Evolutionary conservation across 192 early-diverging fungal genomes (phyloP).

Genomic region (Coemansia sp.): DNA sequence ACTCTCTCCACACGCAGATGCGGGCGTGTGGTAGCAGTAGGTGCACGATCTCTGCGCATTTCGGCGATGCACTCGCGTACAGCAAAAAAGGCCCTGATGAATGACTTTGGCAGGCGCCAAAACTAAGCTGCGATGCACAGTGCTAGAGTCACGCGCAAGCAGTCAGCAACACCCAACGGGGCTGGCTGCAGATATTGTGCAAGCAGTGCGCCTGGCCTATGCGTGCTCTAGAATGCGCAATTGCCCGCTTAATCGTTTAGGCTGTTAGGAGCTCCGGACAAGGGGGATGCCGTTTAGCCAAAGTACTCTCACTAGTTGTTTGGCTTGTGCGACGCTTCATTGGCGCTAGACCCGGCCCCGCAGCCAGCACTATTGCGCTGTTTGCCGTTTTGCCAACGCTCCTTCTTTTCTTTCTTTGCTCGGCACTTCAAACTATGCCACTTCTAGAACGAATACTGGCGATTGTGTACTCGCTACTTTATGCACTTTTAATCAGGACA

Average conservation of each 20-base stretch:
- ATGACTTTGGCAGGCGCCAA: neutral
- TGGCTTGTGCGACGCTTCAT: neutral
- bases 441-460: neutral
- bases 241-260: neutral
- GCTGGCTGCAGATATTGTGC: neutral
- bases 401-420: neutral
- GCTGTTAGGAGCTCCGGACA: neutral
- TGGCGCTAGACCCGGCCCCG: neutral
- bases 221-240: neutral
- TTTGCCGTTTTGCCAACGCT: neutral
- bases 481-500: neutral
- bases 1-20: neutral
- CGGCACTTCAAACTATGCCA: neutral
- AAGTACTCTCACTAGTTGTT: neutral
- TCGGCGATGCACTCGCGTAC: neutral
- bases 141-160: constrained; percentile 1
- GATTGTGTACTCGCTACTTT: neutral
- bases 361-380: neutral
- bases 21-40: neutral
- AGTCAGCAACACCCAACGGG: neutral
- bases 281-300: neutral
- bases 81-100: neutral
- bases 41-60: neutral
- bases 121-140: neutral
- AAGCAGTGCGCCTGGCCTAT: neutral